Base-by-base conservation (phyloP, 495 filamentous ascomycete genomes). In the Trichocladium uniseriatum region DNA sequence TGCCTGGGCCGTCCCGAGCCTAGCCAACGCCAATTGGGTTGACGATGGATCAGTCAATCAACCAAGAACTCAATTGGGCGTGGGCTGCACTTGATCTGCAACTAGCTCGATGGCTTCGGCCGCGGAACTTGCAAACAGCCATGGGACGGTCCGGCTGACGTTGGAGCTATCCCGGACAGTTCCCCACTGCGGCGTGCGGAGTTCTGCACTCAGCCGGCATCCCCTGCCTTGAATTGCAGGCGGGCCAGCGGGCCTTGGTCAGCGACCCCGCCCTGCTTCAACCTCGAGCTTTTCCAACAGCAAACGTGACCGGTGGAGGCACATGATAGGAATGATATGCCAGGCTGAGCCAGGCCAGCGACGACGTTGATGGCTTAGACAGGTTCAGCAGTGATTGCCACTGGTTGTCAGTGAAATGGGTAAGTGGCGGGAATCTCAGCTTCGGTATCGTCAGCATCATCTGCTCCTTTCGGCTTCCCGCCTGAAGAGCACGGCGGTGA, bases 71-170 rank as follows among this genome's bases (percentile, higher is more conserved):
- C 50, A 43, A 53, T 53, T 53, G 50, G 50, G 19, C 31, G 9
- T 37, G n/a, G n/a, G n/a, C 14, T 8, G 14, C 22, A 7, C 27
- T 28, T 41, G 49, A 52, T 52, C 49, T 19, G 24, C 49, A 52
- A 21, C 43, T 35, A 40, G 19, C 49, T 3, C 41, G 42, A 35
- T 19, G 42, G 4, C 27, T 42, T 42, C 11, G 13, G 37, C 20
- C 38, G 28, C 31, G 44, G 15, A 43, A 37, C 36, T 48, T 48
- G 50, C 34, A 35, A n/a, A n/a, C n/a, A n/a, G 50, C 50, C 37
- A 48, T 43, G 51, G 51, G 41, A 49, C 51, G 45, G 51, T 39
- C 51, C 51, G 51, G 40, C 36, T 47, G 43, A 53, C 50, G 20
- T 38, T 48, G n/a, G n/a, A n/a, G n/a, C n/a, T n/a, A n/a, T n/a